Evolutionary conservation across 2,329 filamentous ascomycete species (phyloP).

Genomic region (Hortaea werneckii): DNA sequence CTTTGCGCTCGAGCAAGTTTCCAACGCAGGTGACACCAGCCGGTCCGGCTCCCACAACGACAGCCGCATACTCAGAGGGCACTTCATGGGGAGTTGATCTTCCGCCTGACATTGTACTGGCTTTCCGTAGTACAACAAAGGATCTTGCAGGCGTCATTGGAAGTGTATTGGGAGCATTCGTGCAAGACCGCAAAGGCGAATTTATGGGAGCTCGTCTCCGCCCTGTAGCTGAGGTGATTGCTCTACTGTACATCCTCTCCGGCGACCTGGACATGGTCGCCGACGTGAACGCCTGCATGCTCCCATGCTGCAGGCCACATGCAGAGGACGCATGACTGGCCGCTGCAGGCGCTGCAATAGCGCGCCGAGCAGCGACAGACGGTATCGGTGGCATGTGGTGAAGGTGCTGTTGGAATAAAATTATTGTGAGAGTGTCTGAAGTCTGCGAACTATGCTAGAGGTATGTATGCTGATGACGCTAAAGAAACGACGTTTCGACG

Average conservation of each 20-base stretch:
- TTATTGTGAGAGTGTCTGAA: too few relatives aligned
- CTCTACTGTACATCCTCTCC: too few relatives aligned
- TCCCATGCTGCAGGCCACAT: background rate
- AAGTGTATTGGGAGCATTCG: background rate
- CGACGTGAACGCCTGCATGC: background rate
- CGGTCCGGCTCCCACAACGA: slow-evolving; percentile 50
- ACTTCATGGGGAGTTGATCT: slow-evolving; percentile 1
- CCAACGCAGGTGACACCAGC: slow-evolving; percentile 51
- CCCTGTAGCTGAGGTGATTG: too few relatives aligned
- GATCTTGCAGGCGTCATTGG: too few relatives aligned
- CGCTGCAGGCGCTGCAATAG: slow-evolving; percentile 3
- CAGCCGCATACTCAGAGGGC: slow-evolving; percentile 36
- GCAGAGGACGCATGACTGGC: background rate
- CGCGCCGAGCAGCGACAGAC: background rate
- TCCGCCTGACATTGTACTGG: slow-evolving; percentile 2
- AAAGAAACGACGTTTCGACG: too few relatives aligned
- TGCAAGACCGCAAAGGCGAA: too few relatives aligned
- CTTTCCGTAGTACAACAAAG: background rate
- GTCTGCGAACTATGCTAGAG: too few relatives aligned
- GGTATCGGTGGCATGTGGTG: background rate
- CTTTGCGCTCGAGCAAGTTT: slow-evolving; percentile 48
- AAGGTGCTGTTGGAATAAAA: too few relatives aligned
- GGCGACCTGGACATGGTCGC: background rate
- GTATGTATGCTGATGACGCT: too few relatives aligned
- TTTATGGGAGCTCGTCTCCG: background rate